Percentiles rank a stretch among this genome's conserved stretches.
Conservation (phyloP, 73 alveolate species). For the Paramecium pentaurelia region DNA sequence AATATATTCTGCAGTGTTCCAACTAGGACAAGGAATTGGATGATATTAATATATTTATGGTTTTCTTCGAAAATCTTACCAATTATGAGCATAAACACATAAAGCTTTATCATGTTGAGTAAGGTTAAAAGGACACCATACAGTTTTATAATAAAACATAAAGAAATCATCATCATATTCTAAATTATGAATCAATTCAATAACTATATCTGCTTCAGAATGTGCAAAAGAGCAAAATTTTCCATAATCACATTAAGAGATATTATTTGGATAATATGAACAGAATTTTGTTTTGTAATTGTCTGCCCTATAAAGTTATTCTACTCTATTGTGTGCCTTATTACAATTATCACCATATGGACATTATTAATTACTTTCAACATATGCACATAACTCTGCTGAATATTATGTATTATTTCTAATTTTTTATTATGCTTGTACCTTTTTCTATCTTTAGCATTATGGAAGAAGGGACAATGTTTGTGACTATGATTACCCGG, state of each 20-base stretch:
- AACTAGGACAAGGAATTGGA: conserved; percentile 69
- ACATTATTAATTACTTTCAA: conserved; percentile 75
- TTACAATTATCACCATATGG: conserved; percentile 75
- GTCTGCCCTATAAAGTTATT: conserved; percentile 85
- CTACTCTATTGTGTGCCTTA: conserved; percentile 86
- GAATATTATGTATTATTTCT: conserved; percentile 55
- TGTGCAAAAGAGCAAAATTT: conserved; percentile 89
- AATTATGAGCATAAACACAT: conserved; percentile 97
- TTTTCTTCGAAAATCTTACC: conserved; percentile 94
- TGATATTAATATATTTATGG: conserved; percentile 79
- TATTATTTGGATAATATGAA: conserved; percentile 73
- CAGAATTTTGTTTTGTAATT: conserved; percentile 88
- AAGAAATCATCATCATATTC: conserved; percentile 77
- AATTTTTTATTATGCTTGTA: background rate
- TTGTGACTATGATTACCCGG: conserved; percentile 71
- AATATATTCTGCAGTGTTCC: conserved; percentile 75
- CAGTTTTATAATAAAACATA: conserved; percentile 90
- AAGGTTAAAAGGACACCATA: conserved; percentile 94
- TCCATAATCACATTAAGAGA: conserved; percentile 79
- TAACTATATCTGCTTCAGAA: conserved; percentile 75
- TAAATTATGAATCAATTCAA: conserved; percentile 77
- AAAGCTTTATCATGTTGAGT: conserved; percentile 88
- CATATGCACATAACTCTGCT: conserved; percentile 73
- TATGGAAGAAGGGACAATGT: conserved; percentile 80
- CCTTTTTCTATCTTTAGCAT: conserved; percentile 77